Base-by-base conservation (phyloP, 495 filamentous ascomycete species). In the Xylaria scruposa region DNA sequence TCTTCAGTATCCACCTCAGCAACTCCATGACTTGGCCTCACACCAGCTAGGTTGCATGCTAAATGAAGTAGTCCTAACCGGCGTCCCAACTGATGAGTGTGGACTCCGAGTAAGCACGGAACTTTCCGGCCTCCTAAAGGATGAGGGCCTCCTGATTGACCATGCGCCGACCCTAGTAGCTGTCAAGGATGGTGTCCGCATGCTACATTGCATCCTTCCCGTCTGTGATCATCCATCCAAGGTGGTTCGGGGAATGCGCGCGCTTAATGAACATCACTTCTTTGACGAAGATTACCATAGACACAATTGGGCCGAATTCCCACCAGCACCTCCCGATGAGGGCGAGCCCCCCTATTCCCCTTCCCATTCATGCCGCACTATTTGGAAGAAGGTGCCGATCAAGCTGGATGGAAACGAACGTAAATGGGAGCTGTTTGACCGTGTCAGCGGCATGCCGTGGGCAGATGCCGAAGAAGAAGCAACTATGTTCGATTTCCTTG, bases 371-470 rank as follows among this genome's bases (percentile, higher is more conserved):
- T 80, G 81, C 3, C 73, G 73, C 26, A 85, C 83, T 3, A 77
- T 87, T 26, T 86, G 82, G 80, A 87, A 86, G 76, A 79, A 77
- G 10, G 78, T 84, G 2, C 80, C 82, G 1, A 26, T 77, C 3
- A 72, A 51, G 10, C 79, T 80, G 26, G 77, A 81, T n/a, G 68
- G 59, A 15, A 47, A 79, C 4, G 74, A 71, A 51, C 82, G 82
- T 42, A 68, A 61, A 29, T 87, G 83, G 83, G 70, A 76, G 46
- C 76, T 85, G 44, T 87, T 87, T 59, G 80, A 83, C 72, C 79
- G 83, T 26, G 74, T 77, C 26, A 79, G 70, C 33, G 80, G 80
- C 13, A 70, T 73, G 33, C 80, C 78, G 0, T 83, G 83, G 70
- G 69, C 71, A 1, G 73, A 75, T 0, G 72, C 83, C 26, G 72